phyloP scores from a whole-genome alignment of 2,329 filamentous ascomycete species.

The Pseudogymnoascus sp. region DNA sequence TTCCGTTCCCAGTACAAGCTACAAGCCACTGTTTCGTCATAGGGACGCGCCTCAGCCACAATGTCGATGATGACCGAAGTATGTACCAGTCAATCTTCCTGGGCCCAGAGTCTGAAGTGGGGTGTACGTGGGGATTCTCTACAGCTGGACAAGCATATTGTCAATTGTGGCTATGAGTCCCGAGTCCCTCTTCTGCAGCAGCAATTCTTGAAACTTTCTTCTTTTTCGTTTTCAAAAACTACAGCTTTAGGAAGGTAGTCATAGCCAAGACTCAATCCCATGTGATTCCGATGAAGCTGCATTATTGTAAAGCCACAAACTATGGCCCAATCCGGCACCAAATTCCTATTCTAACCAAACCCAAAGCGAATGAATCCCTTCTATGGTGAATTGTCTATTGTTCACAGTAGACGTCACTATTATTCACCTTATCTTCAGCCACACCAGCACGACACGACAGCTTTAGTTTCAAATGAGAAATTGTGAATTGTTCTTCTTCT shows the following conservation, averaged over 20 bases:
- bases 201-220: too few species aligned
- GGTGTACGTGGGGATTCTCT: not conserved
- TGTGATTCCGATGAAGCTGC: not conserved
- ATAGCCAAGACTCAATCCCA: not conserved
- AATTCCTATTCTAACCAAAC: not conserved
- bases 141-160: not conserved
- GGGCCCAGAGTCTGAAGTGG: not conserved
- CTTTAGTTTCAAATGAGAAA: not conserved
- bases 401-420: not conserved
- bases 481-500: not conserved
- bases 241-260: not conserved
- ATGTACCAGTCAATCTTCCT: not conserved
- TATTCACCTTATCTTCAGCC: not conserved
- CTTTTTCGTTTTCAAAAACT: not conserved
- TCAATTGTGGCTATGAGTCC: not conserved
- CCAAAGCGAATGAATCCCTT: not conserved
- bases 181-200: too few species aligned
- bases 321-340: not conserved
- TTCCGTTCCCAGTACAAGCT: slow-evolving; percentile 8
- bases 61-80: not conserved
- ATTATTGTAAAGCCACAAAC: not conserved
- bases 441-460: not conserved
- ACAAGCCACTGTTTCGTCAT: slow-evolving; percentile 8
- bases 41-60: not conserved
- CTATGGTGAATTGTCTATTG: not conserved